Evolutionary conservation across 129 eudicot genomes (phyloP), one percentile per base, ranked within the genome.

Genomic region (Chrysanthemum lavandulifolium): DNA sequence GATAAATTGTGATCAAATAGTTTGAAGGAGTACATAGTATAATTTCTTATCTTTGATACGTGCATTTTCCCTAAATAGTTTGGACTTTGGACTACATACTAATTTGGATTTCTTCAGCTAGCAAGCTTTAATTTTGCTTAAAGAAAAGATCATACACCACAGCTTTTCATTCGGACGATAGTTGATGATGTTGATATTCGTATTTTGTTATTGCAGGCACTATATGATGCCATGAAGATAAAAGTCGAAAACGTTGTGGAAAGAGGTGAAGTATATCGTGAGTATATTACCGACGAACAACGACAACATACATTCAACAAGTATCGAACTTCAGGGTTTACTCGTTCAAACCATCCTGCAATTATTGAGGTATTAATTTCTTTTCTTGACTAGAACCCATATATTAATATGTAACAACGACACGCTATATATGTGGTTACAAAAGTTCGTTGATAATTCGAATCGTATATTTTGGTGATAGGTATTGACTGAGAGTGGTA

Each of bases 291-390:
- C 4, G 43, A 13, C 1, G 87, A 86, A 59, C 40, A 76, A 59
- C 73, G 79, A 50, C 70, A 45, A 12, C 53, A 71, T 18, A 62
- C 50, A 58, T 82, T 89, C 57, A 78, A 66, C 54, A 85, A 89
- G 56, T 88, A 78, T 47, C 77, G 95, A 84, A 43, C 70, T 8
- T 18, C 61, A 19, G 86, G 71, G 13, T 93, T 89, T 69, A 73
- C 79, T 52, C 86, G 79, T 3, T 79, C 71, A 14, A 40, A 80
- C 52, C 98, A 93, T 71, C 98, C 95, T 9, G 9, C 98, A 15
- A 62, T 93, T 3, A 79, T 89, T 74, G 84, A 93, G 92, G 97
- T 85, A 52, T 16, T 10, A 49, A 0, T n/a, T 53, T 13, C 31
- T 13, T 27, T 27, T 3, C 45, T 23, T n/a, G 0, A 14, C 6